phyloP scores from a whole-genome alignment of 1,139 yeast species.

The Martiniozyma asiatica region DNA sequence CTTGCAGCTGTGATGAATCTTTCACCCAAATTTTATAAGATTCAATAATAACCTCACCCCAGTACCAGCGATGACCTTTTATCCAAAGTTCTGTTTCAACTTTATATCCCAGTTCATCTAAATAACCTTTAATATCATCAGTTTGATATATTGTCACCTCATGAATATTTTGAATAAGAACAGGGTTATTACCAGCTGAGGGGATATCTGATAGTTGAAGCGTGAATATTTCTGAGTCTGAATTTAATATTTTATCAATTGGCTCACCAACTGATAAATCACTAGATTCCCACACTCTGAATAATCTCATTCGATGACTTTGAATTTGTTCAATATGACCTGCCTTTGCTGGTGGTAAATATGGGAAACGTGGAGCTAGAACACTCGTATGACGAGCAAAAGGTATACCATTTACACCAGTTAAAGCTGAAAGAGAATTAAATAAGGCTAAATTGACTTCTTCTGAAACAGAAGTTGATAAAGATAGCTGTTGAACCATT shows the following conservation, averaged over 20 bases:
- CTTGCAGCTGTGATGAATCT: not conserved
- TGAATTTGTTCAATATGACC: constrained; percentile 24
- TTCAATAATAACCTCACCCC: constrained; percentile 53
- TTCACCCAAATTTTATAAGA: constrained; percentile 36
- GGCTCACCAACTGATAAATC: not conserved
- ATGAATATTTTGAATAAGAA: constrained; percentile 54
- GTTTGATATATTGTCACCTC: constrained; percentile 43
- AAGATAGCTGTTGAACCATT: constrained; percentile 25
- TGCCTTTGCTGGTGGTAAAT: constrained; percentile 20
- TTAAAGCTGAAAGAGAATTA: constrained; percentile 20
- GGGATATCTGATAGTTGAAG: constrained; percentile 72
- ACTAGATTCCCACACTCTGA: constrained; percentile 17
- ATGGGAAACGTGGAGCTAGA: constrained; percentile 23
- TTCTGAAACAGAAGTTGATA: constrained; percentile 16
- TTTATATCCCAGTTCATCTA: constrained; percentile 63
- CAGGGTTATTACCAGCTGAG: constrained; percentile 69
- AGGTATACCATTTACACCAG: constrained; percentile 20
- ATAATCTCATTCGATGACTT: constrained; percentile 22
- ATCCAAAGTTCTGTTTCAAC: constrained; percentile 54
- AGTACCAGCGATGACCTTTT: constrained; percentile 54
- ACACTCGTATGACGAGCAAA: constrained; percentile 21
- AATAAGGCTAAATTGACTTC: constrained; percentile 13
- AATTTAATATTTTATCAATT: too few species aligned
- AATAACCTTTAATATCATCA: constrained; percentile 23
- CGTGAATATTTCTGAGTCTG: constrained; percentile 38